Evolutionary conservation across 768 basidiomycete genomes (phyloP), one percentile per base, ranked within the genome.

Genomic region (Naganishia randhawae): DNA sequence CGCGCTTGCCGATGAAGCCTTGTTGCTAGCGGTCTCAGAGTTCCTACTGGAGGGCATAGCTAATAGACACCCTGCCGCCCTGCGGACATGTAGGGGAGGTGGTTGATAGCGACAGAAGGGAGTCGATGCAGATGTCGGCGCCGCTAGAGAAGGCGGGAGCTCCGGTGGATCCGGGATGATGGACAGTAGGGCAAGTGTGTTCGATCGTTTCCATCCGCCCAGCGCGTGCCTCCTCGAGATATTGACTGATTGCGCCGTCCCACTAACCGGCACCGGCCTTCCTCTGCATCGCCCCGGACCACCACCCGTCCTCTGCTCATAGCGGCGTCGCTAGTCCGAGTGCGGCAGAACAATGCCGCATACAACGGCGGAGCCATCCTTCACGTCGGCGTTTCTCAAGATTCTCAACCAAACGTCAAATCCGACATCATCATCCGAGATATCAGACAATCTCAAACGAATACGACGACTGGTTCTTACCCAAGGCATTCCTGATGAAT

Each of bases 401-500:
- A 63, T 68, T 32, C 50, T 50, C 6, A 32, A 42, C 19, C 57
- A 68, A 37, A 14, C 57, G 31, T 50, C 39, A n/a, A 31, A 42
- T 9, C 31, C 50, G 71, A 71, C 54, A 66, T 37, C 57, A 42
- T 61, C 57, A 39, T 68, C 41, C 67, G 42, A 41, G 25, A 57
- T 50, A 27, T 53, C 65, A 52, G 51, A 66, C 37, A 51, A 66
- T 53, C 51, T 53, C 22, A 92, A 89, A 82, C 90, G 91, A 80
- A 82, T 96, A 65, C 82, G 92, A 48, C 85, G 92, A 41, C 82
- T 92, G 81, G 92, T 96, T 52, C 85, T 96, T 35, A 90, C 65
- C 17, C 48, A 33, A 31, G 37, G 65, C 16, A 66, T 66, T 29
- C 39, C 65, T 53, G 65, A 51, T 11, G 50, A 67, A 32, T 19